Evolutionary conservation across 2,329 filamentous ascomycete genomes (phyloP).

Genomic region (Apiospora malaysiana): DNA sequence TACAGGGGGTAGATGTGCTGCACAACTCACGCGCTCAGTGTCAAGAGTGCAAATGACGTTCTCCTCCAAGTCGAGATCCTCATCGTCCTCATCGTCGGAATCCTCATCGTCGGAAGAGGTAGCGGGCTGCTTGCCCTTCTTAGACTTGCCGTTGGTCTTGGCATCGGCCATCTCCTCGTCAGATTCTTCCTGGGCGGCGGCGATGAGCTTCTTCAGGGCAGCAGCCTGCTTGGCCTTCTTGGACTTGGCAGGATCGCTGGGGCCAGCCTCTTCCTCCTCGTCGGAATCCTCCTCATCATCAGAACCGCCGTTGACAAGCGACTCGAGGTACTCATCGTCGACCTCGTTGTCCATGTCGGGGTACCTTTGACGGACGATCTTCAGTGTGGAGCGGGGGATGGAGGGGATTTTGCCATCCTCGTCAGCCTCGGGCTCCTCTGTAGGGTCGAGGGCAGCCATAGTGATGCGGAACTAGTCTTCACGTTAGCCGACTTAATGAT

Average conservation of each 20-base stretch:
- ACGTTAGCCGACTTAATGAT: neutral
- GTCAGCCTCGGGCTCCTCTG: constrained; percentile 72
- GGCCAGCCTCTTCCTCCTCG: constrained; percentile 70
- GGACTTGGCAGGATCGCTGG: constrained; percentile 87
- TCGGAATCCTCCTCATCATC: constrained; percentile 53
- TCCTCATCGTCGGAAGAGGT: constrained; percentile 51
- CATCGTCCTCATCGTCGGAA: constrained; percentile 66
- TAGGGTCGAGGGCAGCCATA: constrained; percentile 97
- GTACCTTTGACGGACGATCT: constrained; percentile 79
- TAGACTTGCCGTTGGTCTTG: constrained; percentile 64
- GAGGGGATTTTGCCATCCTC: constrained; percentile 65
- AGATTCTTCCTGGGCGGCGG: constrained; percentile 63
- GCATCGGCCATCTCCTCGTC: constrained; percentile 74
- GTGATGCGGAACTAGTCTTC: constrained; percentile 84
- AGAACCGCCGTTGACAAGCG: constrained; percentile 56
- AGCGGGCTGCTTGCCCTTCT: constrained; percentile 75
- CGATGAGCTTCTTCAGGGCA: constrained; percentile 77
- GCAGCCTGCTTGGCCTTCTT: constrained; percentile 85
- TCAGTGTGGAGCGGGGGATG: constrained; percentile 82
- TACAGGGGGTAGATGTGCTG: constrained; percentile 12
- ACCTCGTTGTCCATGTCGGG: constrained; percentile 62
- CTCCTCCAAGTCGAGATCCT: constrained; percentile 77
- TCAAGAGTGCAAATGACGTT: constrained; percentile 96
- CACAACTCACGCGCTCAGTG: constrained; percentile 78
- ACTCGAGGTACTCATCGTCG: constrained; percentile 68